These are phyloP conservation scores for Phaseolus lunatus DNA, from an alignment of 306 rosid species.

Conservation along the genomic window DNA sequence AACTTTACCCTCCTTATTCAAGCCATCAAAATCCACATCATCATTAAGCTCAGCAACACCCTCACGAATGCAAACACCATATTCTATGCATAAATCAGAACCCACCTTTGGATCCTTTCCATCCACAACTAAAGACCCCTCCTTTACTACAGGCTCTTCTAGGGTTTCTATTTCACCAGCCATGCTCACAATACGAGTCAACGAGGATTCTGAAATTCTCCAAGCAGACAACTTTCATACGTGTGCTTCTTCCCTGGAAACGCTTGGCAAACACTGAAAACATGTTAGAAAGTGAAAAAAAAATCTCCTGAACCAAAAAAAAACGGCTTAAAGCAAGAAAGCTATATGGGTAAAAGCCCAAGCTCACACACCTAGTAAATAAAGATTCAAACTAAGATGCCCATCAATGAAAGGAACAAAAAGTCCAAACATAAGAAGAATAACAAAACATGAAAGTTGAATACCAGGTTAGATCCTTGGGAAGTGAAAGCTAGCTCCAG, in stretches of 20 bases:
- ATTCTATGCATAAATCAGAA: conserved; percentile 72
- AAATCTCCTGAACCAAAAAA: neutral
- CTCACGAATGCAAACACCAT: conserved; percentile 67
- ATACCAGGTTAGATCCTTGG: conserved; percentile 69
- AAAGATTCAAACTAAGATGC: conserved; percentile 35
- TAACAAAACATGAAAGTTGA: neutral
- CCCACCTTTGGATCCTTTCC: conserved; percentile 69
- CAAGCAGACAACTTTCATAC: conserved; percentile 46
- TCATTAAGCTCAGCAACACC: conserved; percentile 39
- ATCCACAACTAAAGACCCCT: conserved; percentile 52
- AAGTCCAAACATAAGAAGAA: neutral
- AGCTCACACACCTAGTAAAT: conserved; percentile 24
- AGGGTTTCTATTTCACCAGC: conserved; percentile 50
- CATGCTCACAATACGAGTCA: conserved; percentile 48
- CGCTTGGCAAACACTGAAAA: conserved; percentile 47
- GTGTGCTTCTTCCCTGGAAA: conserved; percentile 63
- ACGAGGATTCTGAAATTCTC: conserved; percentile 53
- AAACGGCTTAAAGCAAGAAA: conserved; percentile 34
- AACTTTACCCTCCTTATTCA: conserved; percentile 45
- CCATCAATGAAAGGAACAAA: conserved; percentile 13
- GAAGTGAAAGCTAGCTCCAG: conserved; percentile 14
- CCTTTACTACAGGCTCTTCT: conserved; percentile 43
- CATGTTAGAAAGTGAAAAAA: conserved; percentile 9
- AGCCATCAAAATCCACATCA: conserved; percentile 40
- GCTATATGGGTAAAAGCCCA: conserved; percentile 46